Percentiles rank a stretch among this genome's conserved stretches.
Evolutionary conservation across 371 early-diverging fungal species (phyloP).

Genomic region (Actinomucor elegans): DNA sequence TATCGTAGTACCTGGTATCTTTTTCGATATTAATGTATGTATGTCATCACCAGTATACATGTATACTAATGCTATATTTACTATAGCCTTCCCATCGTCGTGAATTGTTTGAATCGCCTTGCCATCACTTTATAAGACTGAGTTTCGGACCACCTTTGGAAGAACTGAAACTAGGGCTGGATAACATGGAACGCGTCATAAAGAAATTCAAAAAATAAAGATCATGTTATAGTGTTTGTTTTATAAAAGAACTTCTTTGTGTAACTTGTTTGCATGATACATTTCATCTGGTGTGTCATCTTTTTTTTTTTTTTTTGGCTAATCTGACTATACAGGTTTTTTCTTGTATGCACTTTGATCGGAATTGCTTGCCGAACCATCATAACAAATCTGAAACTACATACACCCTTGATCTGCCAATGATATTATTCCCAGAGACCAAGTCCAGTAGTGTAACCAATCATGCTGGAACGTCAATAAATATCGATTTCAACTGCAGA

Average conservation of each 20-base stretch:
- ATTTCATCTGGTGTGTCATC: too few species aligned
- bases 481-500: neutral
- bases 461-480: constrained; percentile 16
- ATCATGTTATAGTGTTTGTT: too few species aligned
- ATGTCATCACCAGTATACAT: neutral
- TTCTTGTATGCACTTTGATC: too few species aligned
- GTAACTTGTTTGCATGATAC: too few species aligned
- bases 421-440: too few species aligned
- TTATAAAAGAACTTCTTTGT: too few species aligned
- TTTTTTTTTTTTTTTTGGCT: too few species aligned
- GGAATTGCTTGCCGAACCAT: too few species aligned
- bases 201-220: constrained; percentile 6
- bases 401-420: too few species aligned
- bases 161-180: constrained; percentile 40
- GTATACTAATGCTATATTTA: neutral
- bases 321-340: too few species aligned
- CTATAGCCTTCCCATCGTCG: constrained; percentile 49
- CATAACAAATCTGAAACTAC: too few species aligned
- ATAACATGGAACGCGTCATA: constrained; percentile 20
- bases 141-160: constrained; percentile 55
- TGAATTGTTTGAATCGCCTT: constrained; percentile 53
- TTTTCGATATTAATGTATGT: constrained; percentile 55
- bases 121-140: constrained; percentile 52
- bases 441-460: constrained; percentile 13
- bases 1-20: constrained; percentile 53